These are phyloP conservation scores for Penicillium sp. DNA, from an alignment of 2,329 filamentous ascomycete species.

Conservation along the genomic window DNA sequence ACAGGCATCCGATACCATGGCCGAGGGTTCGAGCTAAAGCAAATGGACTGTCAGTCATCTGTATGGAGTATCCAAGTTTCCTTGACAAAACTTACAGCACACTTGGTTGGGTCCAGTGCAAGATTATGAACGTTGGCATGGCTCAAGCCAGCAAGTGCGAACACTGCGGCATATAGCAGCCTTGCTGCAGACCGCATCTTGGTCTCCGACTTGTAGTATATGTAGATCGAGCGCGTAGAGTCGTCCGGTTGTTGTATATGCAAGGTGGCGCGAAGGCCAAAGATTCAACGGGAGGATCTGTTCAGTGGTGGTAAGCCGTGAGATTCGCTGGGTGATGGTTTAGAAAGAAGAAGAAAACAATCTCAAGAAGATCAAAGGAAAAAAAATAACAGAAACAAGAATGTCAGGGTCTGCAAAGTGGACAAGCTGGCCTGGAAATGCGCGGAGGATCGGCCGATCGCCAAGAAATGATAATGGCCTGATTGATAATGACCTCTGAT, in stretches of 20 bases:
- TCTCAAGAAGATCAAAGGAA: neutral
- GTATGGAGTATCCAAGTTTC: neutral
- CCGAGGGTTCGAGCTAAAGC: conserved; percentile 75
- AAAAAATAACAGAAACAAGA: neutral
- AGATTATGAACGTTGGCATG: conserved; percentile 47
- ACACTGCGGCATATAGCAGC: conserved; percentile 63
- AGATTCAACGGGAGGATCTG: neutral
- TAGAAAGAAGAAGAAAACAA: neutral
- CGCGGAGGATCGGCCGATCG: conserved; percentile 11
- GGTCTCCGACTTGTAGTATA: neutral
- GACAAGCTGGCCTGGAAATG: conserved; percentile 15
- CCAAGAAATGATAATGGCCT: conserved; percentile 12
- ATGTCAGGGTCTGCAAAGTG: conserved; percentile 6
- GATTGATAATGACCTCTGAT: neutral
- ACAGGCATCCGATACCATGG: conserved; percentile 91
- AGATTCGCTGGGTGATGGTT: neutral
- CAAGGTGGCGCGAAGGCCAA: conserved; percentile 5
- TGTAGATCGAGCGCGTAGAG: neutral
- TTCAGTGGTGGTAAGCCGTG: neutral
- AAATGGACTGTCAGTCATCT: conserved; percentile 7
- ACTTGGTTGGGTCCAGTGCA: conserved; percentile 45
- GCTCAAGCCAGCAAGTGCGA: conserved; percentile 55
- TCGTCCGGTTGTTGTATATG: neutral
- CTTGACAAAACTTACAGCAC: conserved; percentile 53
- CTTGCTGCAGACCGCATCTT: conserved; percentile 56